Base-by-base conservation (phyloP, 371 early-diverging fungal species). In the Mucor circinelloides region DNA sequence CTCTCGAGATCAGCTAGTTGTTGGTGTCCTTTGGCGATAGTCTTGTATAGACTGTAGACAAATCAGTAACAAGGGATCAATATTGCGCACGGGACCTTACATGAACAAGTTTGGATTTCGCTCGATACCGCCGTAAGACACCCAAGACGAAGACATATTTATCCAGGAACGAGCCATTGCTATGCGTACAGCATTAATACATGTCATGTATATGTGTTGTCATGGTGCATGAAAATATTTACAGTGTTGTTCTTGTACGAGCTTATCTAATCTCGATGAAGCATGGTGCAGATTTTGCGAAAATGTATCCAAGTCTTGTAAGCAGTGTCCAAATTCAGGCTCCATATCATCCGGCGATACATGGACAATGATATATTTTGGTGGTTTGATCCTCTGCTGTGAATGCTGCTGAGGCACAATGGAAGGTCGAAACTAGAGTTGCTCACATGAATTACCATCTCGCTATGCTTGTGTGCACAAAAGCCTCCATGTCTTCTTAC, bases 121-220 rank as follows among this genome's bases (percentile, higher is more conserved):
- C 59, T 81, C 82, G 46, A 73, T 70, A 2, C 71, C 77, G 17
- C 82, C 82, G 74, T 75, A 81, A 34, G 75, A 61, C 19, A 81
- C 71, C 72, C 67, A 77, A 12, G 71, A 58, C 21, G 72, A 73
- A 15, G 76, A 72, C 21, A 79, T 46, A 17, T 73, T 69, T 31
- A 68, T 60, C 75, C 72, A 81, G 58, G 62, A 31, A 2, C 63
- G 52, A 8, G 71, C 42, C 27, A 64, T 52, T 10, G 31, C 75
- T 75, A 34, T 12, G 13, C 21, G 12, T 23, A 6, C 4, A 25
- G 5, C 10, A 19, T 23, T 17, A 40, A 25, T 10, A 7, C 10
- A 30, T 60, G 19, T 6, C 42, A n/a, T 30, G 38, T 55, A 58
- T 3, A 36, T n/a, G 0, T 31, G 17, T 6, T 38, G 10, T 34